Base-by-base conservation (phyloP, 192 early-diverging fungal genomes). In the Podila clonocystis region DNA sequence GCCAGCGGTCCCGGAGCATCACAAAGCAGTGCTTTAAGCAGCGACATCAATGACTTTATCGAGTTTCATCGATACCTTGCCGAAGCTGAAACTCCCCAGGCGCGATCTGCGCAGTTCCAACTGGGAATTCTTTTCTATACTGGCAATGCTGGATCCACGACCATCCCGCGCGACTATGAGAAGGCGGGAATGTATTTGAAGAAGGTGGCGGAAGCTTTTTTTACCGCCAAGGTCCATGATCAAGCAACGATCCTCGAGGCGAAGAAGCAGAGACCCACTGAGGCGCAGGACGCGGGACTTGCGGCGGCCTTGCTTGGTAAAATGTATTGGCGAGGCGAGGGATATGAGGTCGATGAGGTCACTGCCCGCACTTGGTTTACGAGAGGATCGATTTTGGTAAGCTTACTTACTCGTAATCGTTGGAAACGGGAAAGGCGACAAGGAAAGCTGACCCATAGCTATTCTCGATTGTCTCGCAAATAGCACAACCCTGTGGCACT, bases 241-340 rank as follows among this genome's bases (percentile, higher is more conserved):
- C 29, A 72, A 69, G 70, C 30, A 50, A 55, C 50, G 24, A 59
- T 59, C 19, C 38, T 68, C 59, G 55, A 76, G 15, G 49, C 59
- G 24, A 59, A n/a, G 55, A 45, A 74, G 9, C 69, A 20, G 34
- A 58, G 12, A n/a, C 20, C 58, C 3, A 19, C 22, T 5, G 75
- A 58, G 45, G 86, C 74, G 4, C 67, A 82, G 5, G 75, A 84
- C 12, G 93, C 91, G 17, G 92, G 91, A 8, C 74, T 92, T 65
- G 93, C 96, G 1, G 93, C 95, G 12, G 93, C 93, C 7, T 90
- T 91, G 77, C 67, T 96, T 24, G 98, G 97, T 0, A 72, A 86
- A 30, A 98, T 99, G 97, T 91, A 94, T 71, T 89, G 90, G 91
- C 90, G 98, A 34, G 98, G 97, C 30, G 97, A 98, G 72, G 96